Evolutionary conservation across 2,329 filamentous ascomycete species (phyloP).

Genomic region (Pseudogymnoascus sp.): DNA sequence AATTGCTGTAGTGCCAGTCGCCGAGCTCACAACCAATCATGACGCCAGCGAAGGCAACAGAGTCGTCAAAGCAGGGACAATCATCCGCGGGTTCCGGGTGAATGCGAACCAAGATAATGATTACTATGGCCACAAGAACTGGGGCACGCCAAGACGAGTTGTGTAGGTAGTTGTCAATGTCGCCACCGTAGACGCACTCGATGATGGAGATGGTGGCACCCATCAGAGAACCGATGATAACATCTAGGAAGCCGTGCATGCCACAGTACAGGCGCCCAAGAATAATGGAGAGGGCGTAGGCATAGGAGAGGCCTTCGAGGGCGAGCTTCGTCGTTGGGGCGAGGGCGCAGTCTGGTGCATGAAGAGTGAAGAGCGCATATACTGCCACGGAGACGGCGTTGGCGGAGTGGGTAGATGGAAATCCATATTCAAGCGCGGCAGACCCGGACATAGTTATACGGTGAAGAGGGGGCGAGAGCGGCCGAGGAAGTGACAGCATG

Average conservation of each 20-base stretch:
- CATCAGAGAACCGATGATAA: constrained; percentile 69
- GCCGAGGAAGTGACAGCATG: constrained; percentile 82
- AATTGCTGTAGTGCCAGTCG: constrained; percentile 63
- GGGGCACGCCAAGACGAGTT: constrained; percentile 57
- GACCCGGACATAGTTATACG: constrained; percentile 97
- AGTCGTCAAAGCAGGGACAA: constrained; percentile 95
- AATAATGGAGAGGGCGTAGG: constrained; percentile 83
- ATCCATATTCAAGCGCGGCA: constrained; percentile 90
- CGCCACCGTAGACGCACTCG: constrained; percentile 52
- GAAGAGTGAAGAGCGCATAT: constrained; percentile 67
- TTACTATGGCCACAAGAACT: constrained; percentile 52
- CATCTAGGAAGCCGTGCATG: constrained; percentile 96
- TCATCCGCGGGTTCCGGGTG: constrained; percentile 95
- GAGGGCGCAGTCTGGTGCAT: constrained; percentile 55
- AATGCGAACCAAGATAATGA: constrained; percentile 72
- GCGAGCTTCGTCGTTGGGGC: constrained; percentile 48
- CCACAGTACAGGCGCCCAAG: constrained; percentile 91
- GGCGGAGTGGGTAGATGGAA: constrained; percentile 92
- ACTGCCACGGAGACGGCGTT: constrained; percentile 93
- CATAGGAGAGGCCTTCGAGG: constrained; percentile 65
- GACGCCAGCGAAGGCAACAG: constrained; percentile 84
- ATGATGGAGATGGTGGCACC: constrained; percentile 56
- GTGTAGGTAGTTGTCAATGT: constrained; percentile 64
- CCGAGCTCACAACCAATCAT: constrained; percentile 77
- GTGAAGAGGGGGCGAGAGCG: constrained; percentile 82